Percentiles rank a stretch among this genome's conserved stretches.
Conservation (phyloP, 306 rosid species). For the barrel medic (Medicago truncatula) region MtrunA17r5.0-ANR NC_053047.1:35210501-35211000, state of each 20-base stretch:
- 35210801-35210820: conserved; percentile 90
- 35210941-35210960: not conserved
- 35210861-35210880: conserved; percentile 53
- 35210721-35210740: conserved; percentile 99
- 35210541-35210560: too few species aligned
- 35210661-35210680: conserved; percentile 9
- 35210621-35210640: conserved; percentile 1
- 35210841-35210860: conserved; percentile 98
- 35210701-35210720: conserved; percentile 64
- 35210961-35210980: not conserved
- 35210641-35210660: conserved; percentile 3
- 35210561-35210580: too few species aligned
- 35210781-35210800: conserved; percentile 88
- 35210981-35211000: not conserved
- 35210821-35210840: conserved; percentile 90
- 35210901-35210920: not conserved
- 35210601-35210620: too few species aligned
- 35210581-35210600: too few species aligned
- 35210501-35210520: too few species aligned
- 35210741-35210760: conserved; percentile 89
- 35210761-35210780: conserved; percentile 94
- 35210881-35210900: conserved; percentile 32
- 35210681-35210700: conserved; percentile 7
- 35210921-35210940: not conserved
- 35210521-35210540: too few species aligned